Percentiles rank a stretch among this genome's conserved stretches.
Evolutionary conservation across 2,329 filamentous ascomycete genomes (phyloP).

Genomic region (Coniella vitis): DNA sequence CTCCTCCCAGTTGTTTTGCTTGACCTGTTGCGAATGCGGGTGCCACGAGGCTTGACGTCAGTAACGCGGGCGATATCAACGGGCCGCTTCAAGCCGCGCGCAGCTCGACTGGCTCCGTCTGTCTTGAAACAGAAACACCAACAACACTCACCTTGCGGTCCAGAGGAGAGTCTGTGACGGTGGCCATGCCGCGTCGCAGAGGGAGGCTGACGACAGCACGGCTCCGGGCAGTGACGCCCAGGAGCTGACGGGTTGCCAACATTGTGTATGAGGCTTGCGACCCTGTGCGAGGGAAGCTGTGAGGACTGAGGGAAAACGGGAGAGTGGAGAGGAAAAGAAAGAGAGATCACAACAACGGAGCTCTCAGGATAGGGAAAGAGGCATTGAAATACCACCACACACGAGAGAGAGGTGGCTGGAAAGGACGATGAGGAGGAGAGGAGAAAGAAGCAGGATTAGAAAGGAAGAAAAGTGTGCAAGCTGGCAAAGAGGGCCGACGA

Average conservation of each 20-base stretch:
- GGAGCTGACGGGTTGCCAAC: conserved; percentile 65
- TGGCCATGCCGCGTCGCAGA: conserved; percentile 68
- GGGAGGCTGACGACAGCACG: conserved; percentile 53
- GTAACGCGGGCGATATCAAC: neutral
- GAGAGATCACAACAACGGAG: conserved; percentile 21
- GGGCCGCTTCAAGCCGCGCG: neutral
- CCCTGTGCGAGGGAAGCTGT: conserved; percentile 9
- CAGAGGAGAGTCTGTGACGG: conserved; percentile 76
- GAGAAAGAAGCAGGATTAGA: neutral
- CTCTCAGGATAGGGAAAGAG: conserved; percentile 12
- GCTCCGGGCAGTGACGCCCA: conserved; percentile 57
- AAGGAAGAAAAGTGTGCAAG: neutral
- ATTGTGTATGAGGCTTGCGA: conserved; percentile 40
- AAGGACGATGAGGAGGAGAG: neutral
- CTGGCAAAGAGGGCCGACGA: conserved; percentile 7
- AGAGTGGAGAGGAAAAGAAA: conserved; percentile 10
- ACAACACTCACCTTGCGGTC: conserved; percentile 69
- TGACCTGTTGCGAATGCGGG: conserved; percentile 45
- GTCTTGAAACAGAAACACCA: neutral
- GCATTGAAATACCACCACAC: conserved; percentile 14
- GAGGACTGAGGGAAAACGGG: conserved; percentile 1
- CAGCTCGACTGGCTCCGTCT: neutral
- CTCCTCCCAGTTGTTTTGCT: conserved; percentile 95
- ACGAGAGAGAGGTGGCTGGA: neutral
- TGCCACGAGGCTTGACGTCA: conserved; percentile 9